Evolutionary conservation across 768 basidiomycete genomes (phyloP).

Genomic region (Fistulinella prunicolor): DNA sequence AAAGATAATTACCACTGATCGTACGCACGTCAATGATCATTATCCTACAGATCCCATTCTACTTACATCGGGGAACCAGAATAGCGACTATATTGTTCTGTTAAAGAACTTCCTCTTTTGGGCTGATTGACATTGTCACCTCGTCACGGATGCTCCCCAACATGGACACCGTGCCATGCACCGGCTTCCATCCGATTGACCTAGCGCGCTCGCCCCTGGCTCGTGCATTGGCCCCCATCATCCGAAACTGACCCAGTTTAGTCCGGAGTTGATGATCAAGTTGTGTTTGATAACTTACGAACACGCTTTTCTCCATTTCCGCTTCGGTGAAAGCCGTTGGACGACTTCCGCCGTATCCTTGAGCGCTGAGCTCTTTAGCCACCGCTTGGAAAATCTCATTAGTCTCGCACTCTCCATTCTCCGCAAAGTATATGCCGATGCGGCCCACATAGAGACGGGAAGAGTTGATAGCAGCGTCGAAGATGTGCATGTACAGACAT

Average conservation of each 20-base stretch:
- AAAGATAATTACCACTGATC: not conserved
- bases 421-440: conserved; percentile 54
- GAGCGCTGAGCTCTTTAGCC: conserved; percentile 34
- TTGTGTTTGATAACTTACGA: conserved; percentile 13
- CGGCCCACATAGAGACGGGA: conserved; percentile 24
- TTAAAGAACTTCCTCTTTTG: not conserved
- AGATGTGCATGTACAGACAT: conserved; percentile 43
- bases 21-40: not conserved
- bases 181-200: conserved; percentile 24
- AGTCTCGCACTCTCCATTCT: conserved; percentile 46
- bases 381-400: conserved; percentile 42
- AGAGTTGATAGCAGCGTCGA: conserved; percentile 32
- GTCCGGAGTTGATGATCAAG: not conserved
- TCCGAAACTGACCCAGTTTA: conserved; percentile 7
- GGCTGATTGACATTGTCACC: conserved; percentile 26
- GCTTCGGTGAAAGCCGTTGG: conserved; percentile 43
- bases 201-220: conserved; percentile 19
- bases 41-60: not conserved
- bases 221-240: conserved; percentile 20
- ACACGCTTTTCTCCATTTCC: conserved; percentile 14
- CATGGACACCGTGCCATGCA: conserved; percentile 38
- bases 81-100: not conserved
- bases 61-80: not conserved
- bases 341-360: conserved; percentile 5
- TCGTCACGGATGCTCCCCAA: conserved; percentile 41